These are phyloP conservation scores for Populus hybrid DNA, from an alignment of 441 rosid genomes.

Conservation along the genomic window DNA sequence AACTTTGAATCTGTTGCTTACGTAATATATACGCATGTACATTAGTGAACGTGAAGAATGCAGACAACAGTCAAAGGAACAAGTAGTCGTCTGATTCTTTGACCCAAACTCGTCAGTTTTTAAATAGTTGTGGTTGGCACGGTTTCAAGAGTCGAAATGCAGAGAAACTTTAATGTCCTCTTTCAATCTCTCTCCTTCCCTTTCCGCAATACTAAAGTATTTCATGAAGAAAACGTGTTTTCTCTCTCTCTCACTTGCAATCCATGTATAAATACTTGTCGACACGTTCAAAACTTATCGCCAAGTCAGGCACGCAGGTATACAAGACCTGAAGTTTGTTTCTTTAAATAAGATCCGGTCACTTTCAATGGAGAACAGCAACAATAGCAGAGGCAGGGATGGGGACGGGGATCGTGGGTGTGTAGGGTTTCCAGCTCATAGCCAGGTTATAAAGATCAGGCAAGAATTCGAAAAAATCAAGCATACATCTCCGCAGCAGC, in stretches of 20 bases:
- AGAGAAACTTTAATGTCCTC: not conserved
- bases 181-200: not conserved
- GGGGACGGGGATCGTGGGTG: conserved; percentile 12
- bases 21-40: too few relatives aligned
- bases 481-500: conserved; percentile 38
- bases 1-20: too few relatives aligned
- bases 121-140: not conserved
- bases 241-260: not conserved
- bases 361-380: conserved; percentile 15
- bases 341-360: not conserved
- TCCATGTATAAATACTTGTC: not conserved
- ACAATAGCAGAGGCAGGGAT: not conserved
- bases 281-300: not conserved
- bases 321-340: conserved; percentile 9
- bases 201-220: not conserved
- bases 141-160: not conserved
- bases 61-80: not conserved
- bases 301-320: not conserved
- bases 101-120: not conserved
- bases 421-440: conserved; percentile 40
- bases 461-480: conserved; percentile 43
- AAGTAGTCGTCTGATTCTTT: not conserved
- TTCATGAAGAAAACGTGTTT: not conserved
- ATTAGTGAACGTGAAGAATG: not conserved
- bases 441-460: conserved; percentile 55